These are phyloP conservation scores for Microdochium nivale DNA, from an alignment of 2,329 filamentous ascomycete genomes.

Conservation along the genomic window DNA sequence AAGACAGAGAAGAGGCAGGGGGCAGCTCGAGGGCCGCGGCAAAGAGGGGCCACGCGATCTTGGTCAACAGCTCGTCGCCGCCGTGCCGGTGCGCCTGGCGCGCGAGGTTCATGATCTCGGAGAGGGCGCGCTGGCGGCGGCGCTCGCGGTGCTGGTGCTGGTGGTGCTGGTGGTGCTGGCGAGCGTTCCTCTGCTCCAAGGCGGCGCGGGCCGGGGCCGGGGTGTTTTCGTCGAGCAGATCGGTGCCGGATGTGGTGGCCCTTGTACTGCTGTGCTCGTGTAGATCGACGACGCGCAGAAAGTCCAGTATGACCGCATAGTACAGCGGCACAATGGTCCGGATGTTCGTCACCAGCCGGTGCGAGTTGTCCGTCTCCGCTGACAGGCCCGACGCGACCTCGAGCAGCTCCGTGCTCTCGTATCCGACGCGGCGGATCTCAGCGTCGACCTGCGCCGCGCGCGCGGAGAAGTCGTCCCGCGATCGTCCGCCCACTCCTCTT, in stretches of 20 bases:
- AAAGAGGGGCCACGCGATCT: constrained; percentile 25
- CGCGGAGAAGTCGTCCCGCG: constrained; percentile 10
- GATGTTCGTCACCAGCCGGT: constrained; percentile 23
- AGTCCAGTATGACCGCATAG: constrained; percentile 22
- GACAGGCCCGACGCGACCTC: constrained; percentile 16
- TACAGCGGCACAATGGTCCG: constrained; percentile 24
- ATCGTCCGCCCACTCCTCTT: background rate
- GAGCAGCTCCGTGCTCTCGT: constrained; percentile 14
- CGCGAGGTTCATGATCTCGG: constrained; percentile 20
- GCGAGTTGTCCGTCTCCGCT: constrained; percentile 13
- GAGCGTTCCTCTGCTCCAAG: no score
- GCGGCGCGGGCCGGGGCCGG: no score
- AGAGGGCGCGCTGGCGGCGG: background rate
- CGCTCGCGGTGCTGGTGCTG: background rate
- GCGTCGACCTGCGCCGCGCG: constrained; percentile 9
- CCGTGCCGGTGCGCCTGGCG: constrained; percentile 22
- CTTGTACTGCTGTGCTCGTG: background rate
- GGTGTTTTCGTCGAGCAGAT: no score
- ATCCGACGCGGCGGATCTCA: constrained; percentile 11
- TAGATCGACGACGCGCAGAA: constrained; percentile 11
- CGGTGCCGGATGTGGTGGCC: background rate
- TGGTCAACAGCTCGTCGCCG: constrained; percentile 20
- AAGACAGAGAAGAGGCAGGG: background rate
- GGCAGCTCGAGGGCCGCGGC: constrained; percentile 25
- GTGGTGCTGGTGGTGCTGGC: no score